Conservation (phyloP, 1,284 basidiomycete genomes). For the Apiotrichum porosum region DNA sequence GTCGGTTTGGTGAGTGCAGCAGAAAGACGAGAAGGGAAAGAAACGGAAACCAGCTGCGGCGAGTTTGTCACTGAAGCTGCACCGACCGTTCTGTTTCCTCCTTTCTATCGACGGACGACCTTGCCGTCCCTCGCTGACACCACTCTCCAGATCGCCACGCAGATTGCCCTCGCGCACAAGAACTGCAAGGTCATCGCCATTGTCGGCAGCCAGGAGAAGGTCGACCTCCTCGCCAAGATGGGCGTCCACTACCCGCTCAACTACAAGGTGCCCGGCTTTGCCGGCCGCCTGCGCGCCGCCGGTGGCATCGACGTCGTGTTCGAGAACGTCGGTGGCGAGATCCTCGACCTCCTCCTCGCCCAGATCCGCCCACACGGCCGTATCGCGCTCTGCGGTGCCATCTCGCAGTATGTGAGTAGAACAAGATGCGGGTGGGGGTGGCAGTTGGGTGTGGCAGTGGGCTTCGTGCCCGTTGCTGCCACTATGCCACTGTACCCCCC, state of each 20-base stretch:
- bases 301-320: slow-evolving; percentile 73
- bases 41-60: too few relatives aligned
- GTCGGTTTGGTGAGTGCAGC: slow-evolving; percentile 54
- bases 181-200: slow-evolving; percentile 72
- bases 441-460: too few relatives aligned
- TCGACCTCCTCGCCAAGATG: slow-evolving; percentile 72
- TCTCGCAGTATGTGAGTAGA: slow-evolving; percentile 48
- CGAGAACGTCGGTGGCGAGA: slow-evolving; percentile 75
- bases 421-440: too few relatives aligned
- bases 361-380: slow-evolving; percentile 70
- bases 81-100: too few relatives aligned
- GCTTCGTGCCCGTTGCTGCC: too few relatives aligned
- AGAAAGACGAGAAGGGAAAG: too few relatives aligned
- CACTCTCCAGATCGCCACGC: slow-evolving; percentile 61
- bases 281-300: slow-evolving; percentile 51
- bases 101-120: too few relatives aligned
- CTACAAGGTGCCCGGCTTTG: slow-evolving; percentile 76
- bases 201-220: slow-evolving; percentile 73
- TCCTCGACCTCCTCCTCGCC: slow-evolving; percentile 66
- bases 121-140: too few relatives aligned
- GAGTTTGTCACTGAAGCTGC: slow-evolving; percentile 52
- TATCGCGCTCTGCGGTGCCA: slow-evolving; percentile 71
- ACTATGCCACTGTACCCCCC: too few relatives aligned
- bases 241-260: slow-evolving; percentile 79
- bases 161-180: slow-evolving; percentile 53